These are phyloP conservation scores for Fusarium vanettenii DNA, from an alignment of 2,329 filamentous ascomycete species.

Conservation along the genomic window DNA sequence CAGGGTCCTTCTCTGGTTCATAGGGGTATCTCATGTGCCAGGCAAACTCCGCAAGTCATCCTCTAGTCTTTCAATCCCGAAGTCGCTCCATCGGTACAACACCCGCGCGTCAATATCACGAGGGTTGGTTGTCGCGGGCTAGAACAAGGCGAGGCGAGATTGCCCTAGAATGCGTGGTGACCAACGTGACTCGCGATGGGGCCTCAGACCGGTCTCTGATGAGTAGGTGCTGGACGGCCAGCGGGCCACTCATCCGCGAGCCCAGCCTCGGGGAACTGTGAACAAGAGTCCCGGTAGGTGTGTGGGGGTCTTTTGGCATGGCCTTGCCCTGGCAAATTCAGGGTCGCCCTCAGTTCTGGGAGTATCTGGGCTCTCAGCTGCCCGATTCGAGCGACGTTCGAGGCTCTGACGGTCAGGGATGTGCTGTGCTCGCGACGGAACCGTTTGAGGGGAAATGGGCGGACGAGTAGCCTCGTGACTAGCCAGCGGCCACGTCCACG, in stretches of 20 bases:
- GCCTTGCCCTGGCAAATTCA: conserved; percentile 7
- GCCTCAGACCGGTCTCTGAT: conserved; percentile 37
- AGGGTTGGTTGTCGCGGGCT: conserved; percentile 29
- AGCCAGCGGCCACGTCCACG: conserved; percentile 17
- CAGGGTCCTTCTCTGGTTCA: conserved; percentile 18
- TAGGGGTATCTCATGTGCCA: conserved; percentile 35
- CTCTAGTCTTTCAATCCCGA: conserved; percentile 25
- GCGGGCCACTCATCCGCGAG: conserved; percentile 41
- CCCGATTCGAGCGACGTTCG: conserved; percentile 26
- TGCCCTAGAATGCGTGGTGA: conserved; percentile 19
- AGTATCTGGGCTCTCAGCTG: conserved; percentile 20
- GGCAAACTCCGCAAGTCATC: conserved; percentile 12
- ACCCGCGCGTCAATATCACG: conserved; percentile 35
- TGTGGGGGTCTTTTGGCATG: conserved; percentile 9
- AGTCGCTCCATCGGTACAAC: conserved; percentile 15
- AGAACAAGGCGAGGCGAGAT: conserved; percentile 36
- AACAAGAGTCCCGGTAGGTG: conserved; percentile 28
- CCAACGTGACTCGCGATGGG: conserved; percentile 42
- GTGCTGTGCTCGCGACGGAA: conserved; percentile 33
- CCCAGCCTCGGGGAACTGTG: conserved; percentile 27
- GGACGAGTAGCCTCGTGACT: conserved; percentile 27
- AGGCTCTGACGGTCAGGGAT: conserved; percentile 9
- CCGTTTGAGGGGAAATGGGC: conserved; percentile 21
- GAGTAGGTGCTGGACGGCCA: conserved; percentile 29
- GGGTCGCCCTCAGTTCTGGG: conserved; percentile 29